phyloP scores from a whole-genome alignment of 176 grass and related monocot species.

The Triticum dicoccoides region DNA sequence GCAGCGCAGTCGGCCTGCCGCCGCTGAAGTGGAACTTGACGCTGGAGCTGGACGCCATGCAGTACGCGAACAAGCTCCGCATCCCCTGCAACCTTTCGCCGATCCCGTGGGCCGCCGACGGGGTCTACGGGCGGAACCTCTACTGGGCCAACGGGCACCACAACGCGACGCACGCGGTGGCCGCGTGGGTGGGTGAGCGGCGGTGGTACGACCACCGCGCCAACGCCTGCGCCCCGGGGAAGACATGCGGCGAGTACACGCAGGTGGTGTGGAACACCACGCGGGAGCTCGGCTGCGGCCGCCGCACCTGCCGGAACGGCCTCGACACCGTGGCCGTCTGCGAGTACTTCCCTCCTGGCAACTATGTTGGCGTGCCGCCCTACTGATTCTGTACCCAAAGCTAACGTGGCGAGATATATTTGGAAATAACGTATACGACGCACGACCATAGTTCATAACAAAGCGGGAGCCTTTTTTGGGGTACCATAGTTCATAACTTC shows the following conservation, averaged over 20 bases:
- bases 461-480: too few species aligned
- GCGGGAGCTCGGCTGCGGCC: not conserved
- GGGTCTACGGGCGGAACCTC: slow-evolving; percentile 20
- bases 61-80: slow-evolving; percentile 11
- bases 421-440: not conserved
- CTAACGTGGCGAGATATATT: not conserved
- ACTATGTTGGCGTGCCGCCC: slow-evolving; percentile 25
- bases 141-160: not conserved
- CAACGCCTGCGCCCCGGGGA: not conserved
- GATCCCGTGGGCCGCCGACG: not conserved
- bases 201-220: slow-evolving; percentile 21
- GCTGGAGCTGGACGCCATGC: slow-evolving; percentile 1
- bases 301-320: not conserved
- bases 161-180: not conserved
- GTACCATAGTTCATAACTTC: too few species aligned
- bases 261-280: slow-evolving; percentile 3
- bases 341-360: slow-evolving; percentile 47
- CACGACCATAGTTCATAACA: too few species aligned
- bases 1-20: not conserved
- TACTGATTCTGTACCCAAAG: not conserved
- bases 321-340: slow-evolving; percentile 29
- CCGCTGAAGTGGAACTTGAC: slow-evolving; percentile 26
- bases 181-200: not conserved
- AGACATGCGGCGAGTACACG: slow-evolving; percentile 20
- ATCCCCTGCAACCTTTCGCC: not conserved